Base-by-base conservation (phyloP, 257 asterid species). In the Plantago elongata region DNA sequence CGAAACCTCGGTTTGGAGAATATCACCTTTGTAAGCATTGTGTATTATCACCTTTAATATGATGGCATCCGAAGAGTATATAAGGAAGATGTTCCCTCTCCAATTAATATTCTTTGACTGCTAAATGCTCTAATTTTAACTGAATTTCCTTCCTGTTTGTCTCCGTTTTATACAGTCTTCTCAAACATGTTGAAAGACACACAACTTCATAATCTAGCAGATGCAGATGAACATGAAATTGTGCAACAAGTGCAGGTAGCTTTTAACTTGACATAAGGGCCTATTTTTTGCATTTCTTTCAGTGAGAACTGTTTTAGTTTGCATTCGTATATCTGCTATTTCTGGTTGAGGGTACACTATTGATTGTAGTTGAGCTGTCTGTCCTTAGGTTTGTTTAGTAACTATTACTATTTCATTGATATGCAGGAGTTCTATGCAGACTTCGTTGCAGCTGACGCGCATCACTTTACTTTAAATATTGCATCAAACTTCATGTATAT, bases 241-340 rank as follows among this genome's bases (percentile, higher is more conserved):
- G 97, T 89, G 45, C 99, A 84, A 74, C 97, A 89, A 84, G 95
- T 89, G 56, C 99, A 93, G 97, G 99, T 93, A 69, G 51, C 47
- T 46, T 52, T 37, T 22, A 61, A 66, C 44, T 22, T 22, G 27
- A 27, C 54, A 14, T 11, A 47, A 42, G 51, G 37, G 54, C 45
- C 40, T 51, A 43, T 63, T 30, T 58, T 16, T 46, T 37, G 44
- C 48, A 49, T 60, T 6, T 45, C 2, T 18, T 67, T 51, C 15
- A 5, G 30, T 29, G 27, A 22, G 27, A 22, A 22, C 27, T 22
- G 27, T 22, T 22, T 22, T 22, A 22, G n/a, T 22, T 22, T 22
- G 27, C 1, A 22, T 22, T 22, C 27, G 27, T 22, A 22, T 22
- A 22, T 22, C 27, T 22, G 27, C 27, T 22, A 22, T 22, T 54